Base-by-base conservation (phyloP, 441 rosid genomes). In the Flueggea neowawraea region DNA sequence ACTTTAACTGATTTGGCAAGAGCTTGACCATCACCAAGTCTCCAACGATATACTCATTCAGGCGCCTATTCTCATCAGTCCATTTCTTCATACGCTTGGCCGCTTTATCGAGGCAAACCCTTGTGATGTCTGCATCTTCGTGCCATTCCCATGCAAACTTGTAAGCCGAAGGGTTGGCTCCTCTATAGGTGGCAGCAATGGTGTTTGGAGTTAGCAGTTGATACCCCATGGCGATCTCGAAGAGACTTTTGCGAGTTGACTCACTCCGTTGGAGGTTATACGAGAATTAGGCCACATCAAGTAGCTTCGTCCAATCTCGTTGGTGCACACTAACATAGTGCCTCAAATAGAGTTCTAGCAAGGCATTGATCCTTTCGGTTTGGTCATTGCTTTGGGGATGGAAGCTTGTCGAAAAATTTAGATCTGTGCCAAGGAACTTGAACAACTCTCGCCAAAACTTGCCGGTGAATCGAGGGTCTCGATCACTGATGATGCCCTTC, bases 211-310 rank as follows among this genome's bases (percentile, higher is more conserved):
- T 22, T 0, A 50, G 36, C 4, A 58, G 70, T 33, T 65, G 54
- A 6, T 61, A 36, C 10, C 57, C 74, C 0, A 4, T 64, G 0
- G 13, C 61, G 0, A 70, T 13, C 53, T 70, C 52, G 28, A 64
- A 70, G 0, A 65, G 56, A 15, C 57, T 64, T 2, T 13, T 0
- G 0, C 9, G 5, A 6, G 69, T 70, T 2, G 69, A 47, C 44
- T 64, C 57, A 4, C 45, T 64, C 56, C 39, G 1, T 7, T 70
- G 61, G 0, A 54, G 10, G 49, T 58, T 64, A 6, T 52, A 70
- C 0, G 32, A 64, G 16, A 70, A 64, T 54, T 64, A 16, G 0
- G 65, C 61, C 4, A 70, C 16, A 28, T 59, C 52, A 8, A 59
- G 12, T 5, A 70, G 12, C 54, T 48, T 60, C 10, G 36, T 57